Evolutionary conservation across 2,329 filamentous ascomycete species (phyloP), one percentile per base, ranked within the genome.

Genomic region (Elsinoe fawcettii): DNA sequence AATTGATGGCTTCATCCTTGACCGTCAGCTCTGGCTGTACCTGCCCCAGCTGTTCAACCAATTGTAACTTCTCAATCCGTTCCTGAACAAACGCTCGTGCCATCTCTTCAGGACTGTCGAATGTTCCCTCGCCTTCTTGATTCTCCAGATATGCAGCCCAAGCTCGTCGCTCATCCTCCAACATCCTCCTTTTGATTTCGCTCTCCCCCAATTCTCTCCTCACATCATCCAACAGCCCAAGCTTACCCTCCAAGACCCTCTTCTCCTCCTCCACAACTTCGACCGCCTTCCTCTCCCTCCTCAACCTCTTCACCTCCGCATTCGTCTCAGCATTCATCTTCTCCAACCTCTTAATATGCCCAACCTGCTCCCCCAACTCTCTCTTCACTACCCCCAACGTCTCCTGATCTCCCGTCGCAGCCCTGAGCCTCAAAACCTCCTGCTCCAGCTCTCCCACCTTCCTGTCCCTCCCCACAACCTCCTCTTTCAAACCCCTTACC

Each of bases 211-310:
- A 77, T 66, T 96, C 88, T 25, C 81, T 77, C 66, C 93, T 84
- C 8, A 96, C 66, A 11, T 82, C 78, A 58, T 88, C 83, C 70
- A 92, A 86, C 36, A 86, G 77, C 60, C 89, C 84, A 1, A 99
- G 70, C 66, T 84, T 89, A 30, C 85, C 83, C 69, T 93, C 86
- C 20, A 99, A 74, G 0, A 84, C 82, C 60, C 88, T 80, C 76
- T 97, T 97, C 74, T 99, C 90, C 70, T 99, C 93, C 68, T 99
- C 90, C 0, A 97, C 87, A 1, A 99, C 82, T 66, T 96, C 89
- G 1, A 96, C 85, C n/a, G 88, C 89, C 72, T 88, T 92, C 69
- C 90, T 85, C 2, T 86, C 74, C 63, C 90, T 87, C 12, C 90
- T 85, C 36, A 95, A 79, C 63, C 90, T 86, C 64, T 87, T 89